These are phyloP conservation scores for Ormosia emarginata DNA, from an alignment of 306 rosid species.

Conservation along the genomic window DNA sequence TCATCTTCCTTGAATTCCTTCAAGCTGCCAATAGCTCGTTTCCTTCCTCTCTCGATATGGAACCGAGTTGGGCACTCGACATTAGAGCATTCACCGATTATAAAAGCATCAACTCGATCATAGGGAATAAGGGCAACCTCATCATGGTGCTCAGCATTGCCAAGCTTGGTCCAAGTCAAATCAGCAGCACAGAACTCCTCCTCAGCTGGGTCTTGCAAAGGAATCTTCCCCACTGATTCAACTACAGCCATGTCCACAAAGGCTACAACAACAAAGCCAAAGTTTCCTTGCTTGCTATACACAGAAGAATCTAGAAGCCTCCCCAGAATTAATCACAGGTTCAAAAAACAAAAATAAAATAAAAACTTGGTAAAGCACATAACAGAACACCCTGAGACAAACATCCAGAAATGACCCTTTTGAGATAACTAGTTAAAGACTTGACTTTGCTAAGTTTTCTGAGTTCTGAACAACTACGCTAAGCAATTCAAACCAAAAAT, in stretches of 20 bases:
- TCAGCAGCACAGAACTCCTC: conserved; percentile 79
- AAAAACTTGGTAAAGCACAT: background rate
- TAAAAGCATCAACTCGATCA: conserved; percentile 82
- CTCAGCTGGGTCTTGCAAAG: conserved; percentile 79
- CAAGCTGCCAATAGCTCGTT: conserved; percentile 70
- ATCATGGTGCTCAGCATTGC: conserved; percentile 68
- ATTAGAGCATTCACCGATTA: conserved; percentile 82
- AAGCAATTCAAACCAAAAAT: background rate
- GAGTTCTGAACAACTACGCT: background rate
- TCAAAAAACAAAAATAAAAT: background rate
- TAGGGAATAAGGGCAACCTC: conserved; percentile 89
- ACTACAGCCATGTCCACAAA: conserved; percentile 51
- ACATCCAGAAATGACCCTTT: conserved; percentile 13
- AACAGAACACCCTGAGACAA: conserved; percentile 24
- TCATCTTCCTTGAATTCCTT: conserved; percentile 88
- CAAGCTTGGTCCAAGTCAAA: conserved; percentile 87
- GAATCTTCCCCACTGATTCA: conserved; percentile 63
- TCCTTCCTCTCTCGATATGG: conserved; percentile 82
- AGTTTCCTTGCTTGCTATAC: background rate
- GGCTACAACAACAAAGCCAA: background rate
- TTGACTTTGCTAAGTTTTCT: background rate
- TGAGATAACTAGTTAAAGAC: conserved; percentile 8
- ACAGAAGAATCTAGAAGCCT: background rate
- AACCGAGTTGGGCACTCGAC: conserved; percentile 82
- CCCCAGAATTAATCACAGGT: background rate